Evolutionary conservation across 1,284 basidiomycete genomes (phyloP).

Genomic region (Microbotryomycetes sp.): DNA sequence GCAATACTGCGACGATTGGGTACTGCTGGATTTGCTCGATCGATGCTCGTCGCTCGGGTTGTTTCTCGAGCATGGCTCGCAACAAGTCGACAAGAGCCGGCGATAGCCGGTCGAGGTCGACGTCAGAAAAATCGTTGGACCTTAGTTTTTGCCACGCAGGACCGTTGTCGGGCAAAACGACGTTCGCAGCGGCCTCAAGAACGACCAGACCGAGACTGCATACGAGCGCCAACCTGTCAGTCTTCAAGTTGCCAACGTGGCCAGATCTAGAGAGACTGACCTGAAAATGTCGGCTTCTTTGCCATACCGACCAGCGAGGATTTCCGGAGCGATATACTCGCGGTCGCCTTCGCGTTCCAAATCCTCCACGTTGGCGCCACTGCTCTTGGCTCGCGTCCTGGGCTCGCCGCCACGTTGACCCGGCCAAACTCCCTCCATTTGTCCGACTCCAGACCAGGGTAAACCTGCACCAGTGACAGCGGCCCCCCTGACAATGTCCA

Average conservation of each 20-base stretch:
- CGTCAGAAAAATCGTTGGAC: constrained; percentile 82
- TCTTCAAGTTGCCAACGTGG: not conserved
- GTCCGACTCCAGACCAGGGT: constrained; percentile 11
- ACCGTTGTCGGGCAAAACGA: constrained; percentile 92
- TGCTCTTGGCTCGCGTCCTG: constrained; percentile 40
- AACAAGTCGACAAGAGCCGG: constrained; percentile 58
- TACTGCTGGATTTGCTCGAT: constrained; percentile 25
- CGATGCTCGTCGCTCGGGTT: constrained; percentile 26
- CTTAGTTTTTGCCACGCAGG: constrained; percentile 89
- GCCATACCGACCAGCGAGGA: constrained; percentile 82
- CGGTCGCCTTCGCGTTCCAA: constrained; percentile 97
- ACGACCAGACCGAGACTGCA: constrained; percentile 85
- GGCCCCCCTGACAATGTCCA: constrained; percentile 31
- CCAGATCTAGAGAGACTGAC: constrained; percentile 47
- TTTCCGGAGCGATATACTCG: constrained; percentile 96
- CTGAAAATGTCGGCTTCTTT: constrained; percentile 95
- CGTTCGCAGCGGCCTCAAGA: constrained; percentile 90
- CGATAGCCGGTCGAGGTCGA: constrained; percentile 65
- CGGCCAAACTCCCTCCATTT: constrained; percentile 21
- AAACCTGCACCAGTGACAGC: constrained; percentile 10
- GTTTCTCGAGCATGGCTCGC: constrained; percentile 27
- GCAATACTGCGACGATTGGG: constrained; percentile 24
- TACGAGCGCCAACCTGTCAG: constrained; percentile 4
- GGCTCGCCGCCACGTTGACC: constrained; percentile 24
- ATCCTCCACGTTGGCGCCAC: constrained; percentile 45